Base-by-base conservation (phyloP, 2,329 filamentous ascomycete genomes). In the Aspergillus novoparasiticus region DNA sequence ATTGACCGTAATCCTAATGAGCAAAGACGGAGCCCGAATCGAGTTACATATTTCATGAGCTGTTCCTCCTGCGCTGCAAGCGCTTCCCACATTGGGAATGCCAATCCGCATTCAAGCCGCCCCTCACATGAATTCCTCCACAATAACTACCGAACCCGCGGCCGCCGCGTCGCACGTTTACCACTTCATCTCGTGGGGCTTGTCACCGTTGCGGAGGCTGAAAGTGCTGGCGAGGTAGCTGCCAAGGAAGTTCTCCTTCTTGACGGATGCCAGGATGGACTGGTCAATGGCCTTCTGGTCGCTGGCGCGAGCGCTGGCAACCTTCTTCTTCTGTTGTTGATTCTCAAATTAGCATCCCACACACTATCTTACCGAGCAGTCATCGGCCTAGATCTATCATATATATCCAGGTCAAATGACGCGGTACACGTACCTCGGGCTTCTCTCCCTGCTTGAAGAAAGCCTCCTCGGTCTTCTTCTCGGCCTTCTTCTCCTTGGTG, bases 391-490 rank as follows among this genome's bases (percentile, higher is more conserved):
- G 46, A 28, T 48, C 23, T 48, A 48, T 48, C 23, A 48, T 26
- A 46, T 12, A 46, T 16, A 46, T 23, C 32, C 32, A 16, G 51
- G 32, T 6, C 32, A 30, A 55, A 21, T 55, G 51, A 14, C 51
- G 32, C 51, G 30, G n/a, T 39, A 41, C 41, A 76, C 91, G 73
- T 88, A 97, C 93, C 93, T 97, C 88, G 81, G 92, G 87, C 90
- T 96, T 96, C 90, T 97, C 94, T 83, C 94, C 87, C 88, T 97
- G 93, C 89, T 95, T 94, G 90, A 98, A 97, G 90, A 99, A 99
- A 82, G 94, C 92, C 82, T 97, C 94, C 89, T 99, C 94, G 77
- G 92, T 90, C 91, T 97, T 97, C 87, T 97, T 93, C 84, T 93
- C 89, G 78, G 86, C 81, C 75, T 83, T 85, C 90, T 97, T 97